phyloP scores from a whole-genome alignment of 1,284 basidiomycete species.

The Microstroma glucosiphilum region DNA sequence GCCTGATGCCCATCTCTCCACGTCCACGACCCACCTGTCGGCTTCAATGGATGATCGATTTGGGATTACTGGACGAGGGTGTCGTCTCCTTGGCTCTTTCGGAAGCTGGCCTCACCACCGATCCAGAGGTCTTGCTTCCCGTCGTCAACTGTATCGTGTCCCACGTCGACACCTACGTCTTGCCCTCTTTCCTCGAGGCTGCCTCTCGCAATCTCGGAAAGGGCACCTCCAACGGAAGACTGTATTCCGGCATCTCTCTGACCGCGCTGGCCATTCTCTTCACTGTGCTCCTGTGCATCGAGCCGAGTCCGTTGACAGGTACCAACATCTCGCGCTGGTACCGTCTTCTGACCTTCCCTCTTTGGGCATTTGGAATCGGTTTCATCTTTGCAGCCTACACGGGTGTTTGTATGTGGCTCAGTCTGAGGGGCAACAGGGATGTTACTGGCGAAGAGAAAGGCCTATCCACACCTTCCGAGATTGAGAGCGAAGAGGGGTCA shows the following conservation, averaged over 20 bases:
- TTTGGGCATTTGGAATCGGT: constrained; percentile 36
- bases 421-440: constrained; percentile 32
- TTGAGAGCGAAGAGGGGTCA: constrained; percentile 16
- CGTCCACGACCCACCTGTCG: constrained; percentile 15
- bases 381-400: constrained; percentile 35
- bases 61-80: constrained; percentile 28
- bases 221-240: constrained; percentile 28
- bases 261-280: constrained; percentile 25
- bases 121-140: constrained; percentile 29
- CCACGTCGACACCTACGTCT: constrained; percentile 30
- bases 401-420: constrained; percentile 39
- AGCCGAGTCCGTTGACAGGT: constrained; percentile 24
- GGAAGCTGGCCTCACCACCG: constrained; percentile 24
- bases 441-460: constrained; percentile 27
- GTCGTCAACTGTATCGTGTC: constrained; percentile 24
- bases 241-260: constrained; percentile 24
- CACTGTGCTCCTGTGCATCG: constrained; percentile 24
- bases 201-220: constrained; percentile 28
- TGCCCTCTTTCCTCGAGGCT: constrained; percentile 32
- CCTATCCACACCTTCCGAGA: constrained; percentile 11
- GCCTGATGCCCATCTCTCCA: background rate
- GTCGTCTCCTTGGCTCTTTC: constrained; percentile 19
- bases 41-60: constrained; percentile 33
- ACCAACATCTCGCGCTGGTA: constrained; percentile 25
- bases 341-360: constrained; percentile 25